Evolutionary conservation across 805 yeast species (phyloP), one percentile per base, ranked within the genome.

Genomic region (Monosporozyma aquatica): DNA sequence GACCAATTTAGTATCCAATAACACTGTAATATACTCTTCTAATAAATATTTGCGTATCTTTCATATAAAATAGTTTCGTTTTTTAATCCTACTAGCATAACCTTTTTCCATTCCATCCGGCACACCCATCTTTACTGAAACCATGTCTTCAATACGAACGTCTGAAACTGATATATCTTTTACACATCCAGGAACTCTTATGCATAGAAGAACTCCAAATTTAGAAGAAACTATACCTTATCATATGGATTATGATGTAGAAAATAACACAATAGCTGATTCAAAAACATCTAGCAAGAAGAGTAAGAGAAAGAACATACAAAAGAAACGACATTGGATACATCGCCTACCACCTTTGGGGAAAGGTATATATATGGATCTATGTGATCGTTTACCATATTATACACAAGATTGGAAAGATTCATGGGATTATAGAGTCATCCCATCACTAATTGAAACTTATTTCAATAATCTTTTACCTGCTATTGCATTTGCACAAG

Each of bases 401-500:
- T 90, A 90, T 55, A 42, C 51, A 38, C 75, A 87, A 1, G 97
- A 90, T 59, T 81, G 90, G 77, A 72, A 54, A 13, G 97, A 90
- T 65, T 90, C 90, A 0, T 69, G 73, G 62, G 80, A 85, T 56
- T 92, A 92, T 59, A 64, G 98, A 54, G 94, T 89, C 11, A 68
- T 90, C 1, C 98, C 98, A 0, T 70, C 95, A 0, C 79, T 87
- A 0, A 65, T 83, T 1, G 87, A 75, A 58, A 82, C 92, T 11
- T 90, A 82, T 61, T 87, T 92, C 69, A 87, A 95, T 34, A 90
- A 92, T 59, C 58, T 90, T 36, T 68, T 90, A 29, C 97, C 97
- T 2, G 97, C 97, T 0, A 72, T 90, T 33, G 96, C 97, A 0
- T 90, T 90, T 69, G 95, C 97, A 0, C 96, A 87, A 56, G 97